Percentiles rank a stretch among this genome's conserved stretches.
Conservation (phyloP, 768 basidiomycete species). For the Cystofilobasidium bisporidii region DNA sequence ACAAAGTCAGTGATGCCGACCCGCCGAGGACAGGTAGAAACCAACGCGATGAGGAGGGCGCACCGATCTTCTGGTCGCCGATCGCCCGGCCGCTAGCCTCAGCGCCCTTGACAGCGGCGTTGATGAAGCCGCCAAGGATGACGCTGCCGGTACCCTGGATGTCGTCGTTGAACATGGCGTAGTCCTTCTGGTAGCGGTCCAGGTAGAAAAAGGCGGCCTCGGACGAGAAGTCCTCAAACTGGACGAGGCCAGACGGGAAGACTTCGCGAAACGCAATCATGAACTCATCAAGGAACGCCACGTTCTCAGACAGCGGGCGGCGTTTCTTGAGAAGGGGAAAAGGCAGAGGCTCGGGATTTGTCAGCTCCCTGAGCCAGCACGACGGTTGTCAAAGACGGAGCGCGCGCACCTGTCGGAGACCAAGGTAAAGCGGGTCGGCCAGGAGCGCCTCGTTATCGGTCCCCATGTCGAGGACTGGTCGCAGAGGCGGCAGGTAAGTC, state of each 20-base stretch:
- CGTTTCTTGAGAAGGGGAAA: conserved; percentile 19
- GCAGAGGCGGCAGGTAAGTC: neutral
- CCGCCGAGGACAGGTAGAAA: neutral
- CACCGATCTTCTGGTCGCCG: conserved; percentile 58
- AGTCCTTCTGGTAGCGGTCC: conserved; percentile 60
- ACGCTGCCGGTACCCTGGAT: conserved; percentile 69
- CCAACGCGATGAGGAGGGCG: neutral
- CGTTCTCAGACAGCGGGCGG: conserved; percentile 16
- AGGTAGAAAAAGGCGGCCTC: conserved; percentile 84
- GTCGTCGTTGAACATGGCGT: conserved; percentile 40
- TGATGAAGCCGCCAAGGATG: conserved; percentile 75
- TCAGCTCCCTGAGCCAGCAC: too few relatives aligned
- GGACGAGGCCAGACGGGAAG: conserved; percentile 63
- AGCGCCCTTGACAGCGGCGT: conserved; percentile 69
- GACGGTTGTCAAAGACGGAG: too few relatives aligned
- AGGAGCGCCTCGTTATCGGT: conserved; percentile 73
- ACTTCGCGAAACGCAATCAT: conserved; percentile 65
- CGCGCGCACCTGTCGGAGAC: conserved; percentile 52
- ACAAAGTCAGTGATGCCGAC: neutral
- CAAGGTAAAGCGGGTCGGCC: conserved; percentile 82
- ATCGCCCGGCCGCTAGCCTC: conserved; percentile 60
- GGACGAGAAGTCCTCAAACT: conserved; percentile 70
- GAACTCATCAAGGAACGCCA: conserved; percentile 83
- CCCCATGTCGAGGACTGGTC: conserved; percentile 70
- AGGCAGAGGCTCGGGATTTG: conserved; percentile 27